Evolutionary conservation across 331 rosid genomes (phyloP).

Genomic region (Rhamnella rubrinervis): DNA sequence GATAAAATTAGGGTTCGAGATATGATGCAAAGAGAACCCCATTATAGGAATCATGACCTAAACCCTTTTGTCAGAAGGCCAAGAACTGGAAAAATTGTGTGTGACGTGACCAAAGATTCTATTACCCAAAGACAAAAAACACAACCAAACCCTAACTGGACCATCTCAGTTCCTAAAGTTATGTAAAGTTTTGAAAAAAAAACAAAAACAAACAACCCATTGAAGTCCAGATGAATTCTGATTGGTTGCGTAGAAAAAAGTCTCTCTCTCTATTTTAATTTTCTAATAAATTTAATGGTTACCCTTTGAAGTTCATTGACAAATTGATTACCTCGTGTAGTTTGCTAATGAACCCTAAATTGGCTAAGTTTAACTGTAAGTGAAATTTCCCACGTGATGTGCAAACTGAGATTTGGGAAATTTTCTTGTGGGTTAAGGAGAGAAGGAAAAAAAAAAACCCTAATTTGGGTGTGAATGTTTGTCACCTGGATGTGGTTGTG

Average conservation of each 20-base stretch:
- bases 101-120: conserved; percentile 97
- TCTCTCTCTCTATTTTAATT: neutral
- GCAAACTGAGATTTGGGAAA: conserved; percentile 40
- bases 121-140: conserved; percentile 34
- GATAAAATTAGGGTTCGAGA: conserved; percentile 45
- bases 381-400: conserved; percentile 38
- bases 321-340: conserved; percentile 15
- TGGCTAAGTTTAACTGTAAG: conserved; percentile 39
- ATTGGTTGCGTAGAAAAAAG: conserved; percentile 24
- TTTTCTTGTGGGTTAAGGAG: conserved; percentile 18
- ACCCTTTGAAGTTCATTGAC: conserved; percentile 18
- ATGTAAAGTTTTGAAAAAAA: conserved; percentile 21
- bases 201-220: conserved; percentile 8
- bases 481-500: conserved; percentile 36
- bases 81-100: conserved; percentile 68
- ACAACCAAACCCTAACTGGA: conserved; percentile 65
- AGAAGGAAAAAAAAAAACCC: conserved; percentile 25
- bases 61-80: conserved; percentile 72
- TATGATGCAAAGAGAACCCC: conserved; percentile 37
- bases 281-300: conserved; percentile 16
- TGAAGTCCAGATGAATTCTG: conserved; percentile 11
- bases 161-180: conserved; percentile 41
- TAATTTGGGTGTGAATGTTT: conserved; percentile 31
- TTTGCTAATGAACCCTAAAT: conserved; percentile 51
- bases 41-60: conserved; percentile 57